Evolutionary conservation across 2,329 filamentous ascomycete species (phyloP), one percentile per base, ranked within the genome.

Genomic region (Rosellinia necatrix): DNA sequence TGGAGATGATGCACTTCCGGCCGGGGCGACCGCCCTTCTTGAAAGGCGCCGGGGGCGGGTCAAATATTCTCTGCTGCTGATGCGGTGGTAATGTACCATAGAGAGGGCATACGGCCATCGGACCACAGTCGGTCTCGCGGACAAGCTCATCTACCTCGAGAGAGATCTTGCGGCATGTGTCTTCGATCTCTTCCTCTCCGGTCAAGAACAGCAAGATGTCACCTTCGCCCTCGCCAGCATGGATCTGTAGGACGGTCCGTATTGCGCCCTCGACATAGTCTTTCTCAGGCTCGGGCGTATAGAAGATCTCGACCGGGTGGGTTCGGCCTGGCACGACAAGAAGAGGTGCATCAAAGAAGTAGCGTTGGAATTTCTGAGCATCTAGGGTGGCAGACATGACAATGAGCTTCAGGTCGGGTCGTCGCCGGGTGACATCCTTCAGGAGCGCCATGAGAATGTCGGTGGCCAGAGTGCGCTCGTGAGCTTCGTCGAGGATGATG

Each of bases 341-440:
- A 35, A 99, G 81, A 6, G 94, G 94, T 4, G 94, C 94, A 67
- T 96, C 86, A 76, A 92, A 90, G 79, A 99, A 99, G 78, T 99
- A 99, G 58, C 87, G 88, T 74, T 97, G 94, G 72, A 99, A 99
- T 76, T 99, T 99, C 70, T 96, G 89, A 4, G 94, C 94, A 76
- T 99, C 94, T 51, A 99, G 83, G 8, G 94, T 99, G 58, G 94
- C 94, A 70, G 93, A 97, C 87, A 97, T 99, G 81, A 99, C 94
- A 70, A 99, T 94, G 69, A 99, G 90, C 79, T 99, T 99, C 68
- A 99, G 81, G 73, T 99, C 94, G 3, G 90, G 84, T 56, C 94
- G 84, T 67, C 92, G 85, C 66, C 81, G 75, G 29, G 92, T 86
- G 37, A 97, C 88, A 70, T 96, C 90, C 78, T 99, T 99, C 59